Evolutionary conservation across 176 grass and related monocot genomes (phyloP).

Genomic region (Juncus inflexus): DNA sequence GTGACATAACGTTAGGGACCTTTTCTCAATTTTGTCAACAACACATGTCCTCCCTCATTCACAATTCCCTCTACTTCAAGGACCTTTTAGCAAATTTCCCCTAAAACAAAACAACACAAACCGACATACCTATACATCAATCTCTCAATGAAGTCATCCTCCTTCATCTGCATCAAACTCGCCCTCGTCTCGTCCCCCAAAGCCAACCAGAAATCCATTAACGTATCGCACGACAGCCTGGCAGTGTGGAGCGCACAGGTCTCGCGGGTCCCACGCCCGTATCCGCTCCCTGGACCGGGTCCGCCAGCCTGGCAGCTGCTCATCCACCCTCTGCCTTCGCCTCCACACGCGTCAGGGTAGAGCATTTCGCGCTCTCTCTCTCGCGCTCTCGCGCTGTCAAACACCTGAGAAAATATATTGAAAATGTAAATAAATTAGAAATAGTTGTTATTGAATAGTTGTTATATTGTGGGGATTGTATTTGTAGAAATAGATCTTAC

Average conservation of each 20-base stretch:
- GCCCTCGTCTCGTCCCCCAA: conserved; percentile 80
- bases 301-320: conserved; percentile 49
- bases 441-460: too few species aligned
- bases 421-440: too few species aligned
- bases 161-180: conserved; percentile 87
- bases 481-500: too few species aligned
- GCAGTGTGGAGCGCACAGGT: conserved; percentile 94
- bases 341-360: conserved; percentile 98
- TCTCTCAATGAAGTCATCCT: conserved; percentile 96
- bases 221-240: conserved; percentile 75
- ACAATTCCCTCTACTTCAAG: too few species aligned
- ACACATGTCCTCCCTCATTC: too few species aligned
- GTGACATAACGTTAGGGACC: too few species aligned
- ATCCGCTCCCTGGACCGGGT: conserved; percentile 55
- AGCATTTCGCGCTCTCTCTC: conserved; percentile 93
- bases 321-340: conserved; percentile 89
- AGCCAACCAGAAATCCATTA: conserved; percentile 95
- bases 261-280: conserved; percentile 71
- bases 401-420: conserved; percentile 51
- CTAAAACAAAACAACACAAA: not conserved
- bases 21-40: too few species aligned
- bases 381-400: conserved; percentile 90
- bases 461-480: too few species aligned
- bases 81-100: too few species aligned
- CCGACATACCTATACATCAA: conserved; percentile 82